phyloP scores from a whole-genome alignment of 1,284 basidiomycete genomes.

The Irpex sp. region DNA sequence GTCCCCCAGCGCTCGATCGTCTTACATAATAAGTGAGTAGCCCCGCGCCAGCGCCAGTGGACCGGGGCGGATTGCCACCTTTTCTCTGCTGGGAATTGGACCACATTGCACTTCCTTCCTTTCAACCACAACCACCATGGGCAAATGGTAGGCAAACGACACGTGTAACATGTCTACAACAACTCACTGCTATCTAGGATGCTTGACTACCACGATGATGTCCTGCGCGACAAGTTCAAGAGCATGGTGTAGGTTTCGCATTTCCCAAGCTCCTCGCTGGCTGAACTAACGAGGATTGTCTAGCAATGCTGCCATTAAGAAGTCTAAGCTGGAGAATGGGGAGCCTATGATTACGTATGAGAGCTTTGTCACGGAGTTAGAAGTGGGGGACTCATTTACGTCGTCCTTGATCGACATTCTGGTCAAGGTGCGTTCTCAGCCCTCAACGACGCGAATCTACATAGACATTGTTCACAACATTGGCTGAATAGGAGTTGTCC shows the following conservation, averaged over 20 bases:
- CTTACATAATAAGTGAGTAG: too few relatives aligned
- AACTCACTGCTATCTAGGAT: conserved; percentile 42
- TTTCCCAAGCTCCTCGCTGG: not conserved
- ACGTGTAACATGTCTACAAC: not conserved
- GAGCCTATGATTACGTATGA: conserved; percentile 64
- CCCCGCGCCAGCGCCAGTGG: not conserved
- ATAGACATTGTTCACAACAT: not conserved
- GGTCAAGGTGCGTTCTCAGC: conserved; percentile 54
- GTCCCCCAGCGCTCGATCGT: too few relatives aligned
- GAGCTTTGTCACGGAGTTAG: conserved; percentile 65
- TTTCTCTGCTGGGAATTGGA: not conserved
- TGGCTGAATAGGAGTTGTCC: conserved; percentile 52
- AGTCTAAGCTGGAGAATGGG: conserved; percentile 53
- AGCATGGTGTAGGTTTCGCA: conserved; percentile 56
- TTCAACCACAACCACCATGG: conserved; percentile 20
- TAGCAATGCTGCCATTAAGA: conserved; percentile 64
- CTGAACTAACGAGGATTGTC: not conserved
- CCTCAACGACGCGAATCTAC: not conserved
- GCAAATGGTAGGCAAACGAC: conserved; percentile 25
- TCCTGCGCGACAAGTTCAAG: conserved; percentile 66
- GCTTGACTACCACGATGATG: conserved; percentile 61
- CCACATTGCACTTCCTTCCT: not conserved
- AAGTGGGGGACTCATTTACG: conserved; percentile 72
- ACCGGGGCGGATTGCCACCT: not conserved
- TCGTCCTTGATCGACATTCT: conserved; percentile 65